Evolutionary conservation across 805 yeast genomes (phyloP).

Genomic region (Kluyveromyces nonfermentans): DNA sequence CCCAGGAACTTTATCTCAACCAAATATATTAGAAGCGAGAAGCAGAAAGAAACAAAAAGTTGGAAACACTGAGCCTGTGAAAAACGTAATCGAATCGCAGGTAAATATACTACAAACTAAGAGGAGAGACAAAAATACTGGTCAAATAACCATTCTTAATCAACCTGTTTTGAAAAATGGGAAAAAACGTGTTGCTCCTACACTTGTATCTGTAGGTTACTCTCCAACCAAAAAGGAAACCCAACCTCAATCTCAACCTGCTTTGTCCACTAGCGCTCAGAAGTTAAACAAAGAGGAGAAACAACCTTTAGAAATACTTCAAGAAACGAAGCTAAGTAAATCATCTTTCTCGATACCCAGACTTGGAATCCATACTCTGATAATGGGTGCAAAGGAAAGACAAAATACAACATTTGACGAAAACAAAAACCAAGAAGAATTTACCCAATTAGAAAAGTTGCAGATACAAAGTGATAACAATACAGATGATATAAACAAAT

Average conservation of each 20-base stretch:
- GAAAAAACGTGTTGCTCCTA: constrained; percentile 65
- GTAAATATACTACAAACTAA: constrained; percentile 24
- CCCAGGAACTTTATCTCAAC: constrained; percentile 9
- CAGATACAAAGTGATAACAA: constrained; percentile 12
- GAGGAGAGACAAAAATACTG: constrained; percentile 14
- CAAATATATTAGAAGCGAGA: constrained; percentile 3
- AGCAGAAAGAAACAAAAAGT: not conserved
- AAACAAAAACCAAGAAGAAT: constrained; percentile 7
- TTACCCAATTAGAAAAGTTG: constrained; percentile 12
- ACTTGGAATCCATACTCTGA: constrained; percentile 54
- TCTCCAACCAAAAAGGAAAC: constrained; percentile 16
- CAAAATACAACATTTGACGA: constrained; percentile 24
- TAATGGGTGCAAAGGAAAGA: constrained; percentile 44
- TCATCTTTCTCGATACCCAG: constrained; percentile 47
- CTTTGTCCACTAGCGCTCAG: not conserved
- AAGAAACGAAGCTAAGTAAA: constrained; percentile 31
- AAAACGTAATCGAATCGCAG: constrained; percentile 1
- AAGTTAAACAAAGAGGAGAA: not conserved
- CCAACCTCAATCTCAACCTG: not conserved
- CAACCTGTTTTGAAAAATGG: constrained; percentile 65
- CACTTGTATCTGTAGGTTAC: constrained; percentile 42
- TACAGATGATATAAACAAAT: constrained; percentile 16
- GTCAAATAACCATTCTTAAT: constrained; percentile 21
- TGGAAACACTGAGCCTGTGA: not conserved
- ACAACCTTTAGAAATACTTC: constrained; percentile 4